phyloP scores from a whole-genome alignment of 2,329 filamentous ascomycete species.

The Aplosporella prunicola region DNA sequence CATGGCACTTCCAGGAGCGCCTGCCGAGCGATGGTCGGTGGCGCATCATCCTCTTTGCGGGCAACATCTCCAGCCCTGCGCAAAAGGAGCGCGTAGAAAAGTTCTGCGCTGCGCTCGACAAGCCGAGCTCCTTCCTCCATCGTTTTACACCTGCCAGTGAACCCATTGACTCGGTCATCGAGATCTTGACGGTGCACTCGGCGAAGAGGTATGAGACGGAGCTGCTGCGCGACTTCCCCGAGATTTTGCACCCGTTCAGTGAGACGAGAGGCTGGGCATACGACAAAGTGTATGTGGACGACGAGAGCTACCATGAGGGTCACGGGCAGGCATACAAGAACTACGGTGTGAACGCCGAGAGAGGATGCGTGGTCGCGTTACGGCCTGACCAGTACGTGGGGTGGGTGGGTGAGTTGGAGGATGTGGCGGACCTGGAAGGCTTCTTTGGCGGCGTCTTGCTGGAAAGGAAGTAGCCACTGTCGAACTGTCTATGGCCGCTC shows the following conservation, averaged over 20 bases:
- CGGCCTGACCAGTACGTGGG: conserved; percentile 61
- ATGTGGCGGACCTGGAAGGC: conserved; percentile 21
- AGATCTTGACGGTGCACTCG: conserved; percentile 53
- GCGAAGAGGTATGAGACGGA: conserved; percentile 39
- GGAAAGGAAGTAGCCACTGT: conserved; percentile 4
- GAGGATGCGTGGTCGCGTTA: conserved; percentile 50
- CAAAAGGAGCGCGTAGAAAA: conserved; percentile 38
- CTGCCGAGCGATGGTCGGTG: conserved; percentile 51
- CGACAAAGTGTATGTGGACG: conserved; percentile 39
- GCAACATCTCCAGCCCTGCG: conserved; percentile 39
- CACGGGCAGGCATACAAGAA: conserved; percentile 42
- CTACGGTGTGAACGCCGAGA: conserved; percentile 48
- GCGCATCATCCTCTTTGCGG: conserved; percentile 53
- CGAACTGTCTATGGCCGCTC: no score
- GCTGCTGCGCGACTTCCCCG: conserved; percentile 33
- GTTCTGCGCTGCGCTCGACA: conserved; percentile 39
- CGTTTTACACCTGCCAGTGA: conserved; percentile 30
- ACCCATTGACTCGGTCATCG: conserved; percentile 43
- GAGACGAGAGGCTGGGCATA: conserved; percentile 30
- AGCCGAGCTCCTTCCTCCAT: conserved; percentile 33
- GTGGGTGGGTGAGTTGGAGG: conserved; percentile 30
- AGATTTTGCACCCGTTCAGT: conserved; percentile 36
- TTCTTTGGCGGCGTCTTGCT: conserved; percentile 14
- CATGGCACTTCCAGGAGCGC: conserved; percentile 50
- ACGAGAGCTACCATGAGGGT: conserved; percentile 35